Evolutionary conservation across 2,329 filamentous ascomycete genomes (phyloP).

Genomic region (Fusarium sulawesiense): DNA sequence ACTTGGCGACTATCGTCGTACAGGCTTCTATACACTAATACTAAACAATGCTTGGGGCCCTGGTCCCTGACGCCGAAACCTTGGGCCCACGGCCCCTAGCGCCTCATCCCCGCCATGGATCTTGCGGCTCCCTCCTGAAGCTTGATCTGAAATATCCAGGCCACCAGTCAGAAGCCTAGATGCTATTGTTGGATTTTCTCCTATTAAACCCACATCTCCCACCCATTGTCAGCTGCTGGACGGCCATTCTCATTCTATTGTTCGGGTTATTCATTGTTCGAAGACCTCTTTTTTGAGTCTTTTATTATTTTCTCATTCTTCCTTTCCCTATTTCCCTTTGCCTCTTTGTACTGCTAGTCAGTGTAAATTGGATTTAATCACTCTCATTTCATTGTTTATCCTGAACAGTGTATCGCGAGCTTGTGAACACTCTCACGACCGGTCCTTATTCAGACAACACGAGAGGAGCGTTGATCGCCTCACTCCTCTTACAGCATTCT

Average conservation of each 20-base stretch:
- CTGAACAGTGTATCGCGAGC: constrained; percentile 32
- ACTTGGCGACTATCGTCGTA: constrained; percentile 42
- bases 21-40: constrained; percentile 39
- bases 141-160: constrained; percentile 34
- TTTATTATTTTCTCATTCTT: constrained; percentile 43
- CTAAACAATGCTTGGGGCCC: constrained; percentile 32
- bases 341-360: constrained; percentile 43
- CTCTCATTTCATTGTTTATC: constrained; percentile 38
- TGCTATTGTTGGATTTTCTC: constrained; percentile 43
- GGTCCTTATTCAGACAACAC: constrained; percentile 36
- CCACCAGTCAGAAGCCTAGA: constrained; percentile 38
- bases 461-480: constrained; percentile 51
- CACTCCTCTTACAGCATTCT: constrained; percentile 43
- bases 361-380: constrained; percentile 43
- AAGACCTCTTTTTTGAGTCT: constrained; percentile 43
- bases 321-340: constrained; percentile 35
- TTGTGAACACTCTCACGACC: constrained; percentile 23
- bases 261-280: constrained; percentile 42
- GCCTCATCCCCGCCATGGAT: constrained; percentile 45
- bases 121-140: constrained; percentile 47
- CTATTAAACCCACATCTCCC: constrained; percentile 44
- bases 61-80: constrained; percentile 36
- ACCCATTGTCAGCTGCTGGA: constrained; percentile 39
- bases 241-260: constrained; percentile 46
- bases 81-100: constrained; percentile 39